Evolutionary conservation across 108 stramenopile genomes (phyloP), one percentile per base, ranked within the genome.

Genomic region (Conticribra guillardii): DNA sequence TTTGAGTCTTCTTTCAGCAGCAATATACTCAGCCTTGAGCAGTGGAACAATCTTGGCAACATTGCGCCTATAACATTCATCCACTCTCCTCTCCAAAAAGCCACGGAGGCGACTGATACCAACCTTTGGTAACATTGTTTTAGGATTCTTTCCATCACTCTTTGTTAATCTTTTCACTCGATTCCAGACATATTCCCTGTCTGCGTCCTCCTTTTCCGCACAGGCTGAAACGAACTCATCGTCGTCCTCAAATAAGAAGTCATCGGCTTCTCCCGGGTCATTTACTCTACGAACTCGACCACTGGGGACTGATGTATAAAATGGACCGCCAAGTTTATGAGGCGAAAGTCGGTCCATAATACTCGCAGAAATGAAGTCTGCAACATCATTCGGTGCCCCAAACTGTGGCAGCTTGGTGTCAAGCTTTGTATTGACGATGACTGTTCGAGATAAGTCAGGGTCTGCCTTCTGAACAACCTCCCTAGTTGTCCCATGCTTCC

Each of bases 331-430:
- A 17, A 97, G 88, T 66, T 94, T 86, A 64, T 87, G 85, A 18
- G 91, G 92, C 49, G 82, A 89, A 63, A 97, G 69, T 22, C 84
- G 57, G 56, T 86, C 84, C 24, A 95, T 62, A 27, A 92, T 62
- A n/a, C 71, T 76, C 19, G 96, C 94, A 34, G 80, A 53, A 5
- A 96, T 73, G 60, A 94, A 97, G 50, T 93, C 93, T 52, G 80
- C 84, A 15, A 96, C 66, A 81, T 97, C 96, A 31, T 80, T 76
- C 3, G 87, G 89, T 9, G 84, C 68, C 8, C 90, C 88, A 67
- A 97, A 97, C 79, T 97, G 96, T 37, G 93, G 93, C 23, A 97
- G 46, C 85, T 96, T 97, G 62, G 96, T 97, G 79, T 97, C 96
- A 19, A 97, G 77, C 71, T 97, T 97, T 27, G 96, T 95, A 67